Evolutionary conservation across 148 eudicot species (phyloP), one percentile per base, ranked within the genome.

Genomic region (Amaranthus palmeri): DNA sequence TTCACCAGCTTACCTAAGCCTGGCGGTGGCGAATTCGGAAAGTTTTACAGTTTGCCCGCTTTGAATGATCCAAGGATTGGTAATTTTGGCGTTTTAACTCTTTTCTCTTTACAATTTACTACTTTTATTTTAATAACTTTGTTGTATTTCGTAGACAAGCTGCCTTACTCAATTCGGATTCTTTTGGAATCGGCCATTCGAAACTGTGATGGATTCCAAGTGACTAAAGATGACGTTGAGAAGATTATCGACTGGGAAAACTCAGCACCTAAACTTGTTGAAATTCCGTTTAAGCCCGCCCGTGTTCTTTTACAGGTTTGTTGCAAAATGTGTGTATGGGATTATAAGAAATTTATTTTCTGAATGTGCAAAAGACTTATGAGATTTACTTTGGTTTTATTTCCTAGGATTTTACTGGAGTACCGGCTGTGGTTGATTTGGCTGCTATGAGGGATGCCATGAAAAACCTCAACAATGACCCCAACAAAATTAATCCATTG

Each of bases 221-320:
- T 93, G 59, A 90, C 88, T 2, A 84, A 82, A 83, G 81, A 80
- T 55, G 98, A 93, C 79, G 96, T 93, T 49, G 96, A 93, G 84
- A 93, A 93, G 82, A 93, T 93, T 76, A 85, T 93, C 61, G 98
- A 93, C 81, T 93, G 98, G 98, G 95, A 93, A 76, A 93, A 85
- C 73, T 75, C 92, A 59, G 82, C 98, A 54, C 96, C 98, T 4
- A 93, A 93, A 73, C 90, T 79, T 65, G 98, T 93, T 76, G 98
- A 93, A 77, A 93, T 93, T 48, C 93, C 98, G 8, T 93, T 93
- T 64, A 93, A 93, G 80, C 98, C 98, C 83, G 95, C 95, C 56
- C 98, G 98, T 81, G 98, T 93, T 61, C 87, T 93, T 44, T 76
- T 93, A 47, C 98, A 93, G 96, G 98, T 90, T 65, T 62, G 72